Conservation (phyloP, 2,329 filamentous ascomycete genomes). For the Penicillium brevicompactum region DNA sequence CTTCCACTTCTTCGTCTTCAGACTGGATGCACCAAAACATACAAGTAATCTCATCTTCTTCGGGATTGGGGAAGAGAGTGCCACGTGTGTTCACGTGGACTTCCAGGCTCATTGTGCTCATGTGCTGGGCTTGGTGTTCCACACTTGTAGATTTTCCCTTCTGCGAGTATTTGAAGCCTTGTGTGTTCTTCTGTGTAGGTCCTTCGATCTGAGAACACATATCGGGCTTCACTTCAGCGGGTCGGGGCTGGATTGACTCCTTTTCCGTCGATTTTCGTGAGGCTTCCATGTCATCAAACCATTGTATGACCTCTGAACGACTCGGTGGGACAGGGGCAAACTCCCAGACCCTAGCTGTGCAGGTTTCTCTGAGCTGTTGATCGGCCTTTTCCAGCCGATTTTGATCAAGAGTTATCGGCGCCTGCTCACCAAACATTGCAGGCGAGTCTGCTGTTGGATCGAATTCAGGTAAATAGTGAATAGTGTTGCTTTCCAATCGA, state of each 20-base stretch:
- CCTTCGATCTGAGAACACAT: conserved; percentile 82
- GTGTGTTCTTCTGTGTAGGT: conserved; percentile 76
- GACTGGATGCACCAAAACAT: conserved; percentile 90
- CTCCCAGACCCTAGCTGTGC: conserved; percentile 74
- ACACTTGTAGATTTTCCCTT: conserved; percentile 73
- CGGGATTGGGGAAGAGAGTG: conserved; percentile 80
- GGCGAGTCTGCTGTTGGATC: conserved; percentile 62
- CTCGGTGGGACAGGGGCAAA: conserved; percentile 71
- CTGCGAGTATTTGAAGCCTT: conserved; percentile 85
- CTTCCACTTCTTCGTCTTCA: conserved; percentile 62
- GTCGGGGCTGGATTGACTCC: conserved; percentile 8
- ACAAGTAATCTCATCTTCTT: conserved; percentile 83
- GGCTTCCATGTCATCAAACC: conserved; percentile 56
- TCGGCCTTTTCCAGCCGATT: conserved; percentile 54
- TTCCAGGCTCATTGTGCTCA: conserved; percentile 95
- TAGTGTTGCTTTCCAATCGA: conserved; percentile 70
- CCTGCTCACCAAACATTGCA: conserved; percentile 59
- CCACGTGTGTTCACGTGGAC: conserved; percentile 87
- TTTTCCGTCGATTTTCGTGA: conserved; percentile 1
- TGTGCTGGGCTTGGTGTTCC: conserved; percentile 84
- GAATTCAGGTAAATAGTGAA: conserved; percentile 81
- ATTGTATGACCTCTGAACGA: conserved; percentile 67
- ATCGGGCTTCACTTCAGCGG: conserved; percentile 29
- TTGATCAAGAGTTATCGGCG: conserved; percentile 52
- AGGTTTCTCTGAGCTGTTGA: conserved; percentile 57